Percentiles rank a stretch among this genome's conserved stretches.
phyloP scores from a whole-genome alignment of 345 rosid genomes.

The Eucalyptus virginea region DNA sequence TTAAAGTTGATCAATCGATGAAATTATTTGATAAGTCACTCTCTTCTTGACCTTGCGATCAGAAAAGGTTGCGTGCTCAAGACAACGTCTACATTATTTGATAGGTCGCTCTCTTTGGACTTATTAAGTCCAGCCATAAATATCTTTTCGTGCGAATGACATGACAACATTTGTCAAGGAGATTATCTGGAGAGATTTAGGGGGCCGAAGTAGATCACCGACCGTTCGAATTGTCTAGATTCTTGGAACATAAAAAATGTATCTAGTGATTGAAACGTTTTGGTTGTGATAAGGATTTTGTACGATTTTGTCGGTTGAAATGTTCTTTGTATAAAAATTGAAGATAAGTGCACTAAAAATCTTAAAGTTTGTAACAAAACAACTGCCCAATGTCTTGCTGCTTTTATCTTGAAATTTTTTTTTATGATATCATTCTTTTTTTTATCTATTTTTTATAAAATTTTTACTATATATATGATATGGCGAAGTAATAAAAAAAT shows the following conservation, averaged over 20 bases:
- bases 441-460: background rate
- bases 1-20: background rate
- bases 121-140: background rate
- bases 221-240: background rate
- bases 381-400: accelerated
- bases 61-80: background rate
- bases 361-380: no score
- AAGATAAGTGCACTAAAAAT: background rate
- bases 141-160: background rate
- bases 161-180: background rate
- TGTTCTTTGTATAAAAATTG: no score
- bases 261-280: background rate
- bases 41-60: background rate
- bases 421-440: background rate
- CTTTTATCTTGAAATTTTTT: background rate
- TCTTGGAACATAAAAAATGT: background rate
- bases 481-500: background rate
- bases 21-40: no score
- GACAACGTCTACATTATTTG: background rate
- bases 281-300: background rate
- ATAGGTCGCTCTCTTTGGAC: background rate
- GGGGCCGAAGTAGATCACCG: background rate
- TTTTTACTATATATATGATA: no score
- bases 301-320: background rate
- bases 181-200: background rate